Evolutionary conservation across 108 stramenopile genomes (phyloP).

Genomic region (Nitzschia sp.): DNA sequence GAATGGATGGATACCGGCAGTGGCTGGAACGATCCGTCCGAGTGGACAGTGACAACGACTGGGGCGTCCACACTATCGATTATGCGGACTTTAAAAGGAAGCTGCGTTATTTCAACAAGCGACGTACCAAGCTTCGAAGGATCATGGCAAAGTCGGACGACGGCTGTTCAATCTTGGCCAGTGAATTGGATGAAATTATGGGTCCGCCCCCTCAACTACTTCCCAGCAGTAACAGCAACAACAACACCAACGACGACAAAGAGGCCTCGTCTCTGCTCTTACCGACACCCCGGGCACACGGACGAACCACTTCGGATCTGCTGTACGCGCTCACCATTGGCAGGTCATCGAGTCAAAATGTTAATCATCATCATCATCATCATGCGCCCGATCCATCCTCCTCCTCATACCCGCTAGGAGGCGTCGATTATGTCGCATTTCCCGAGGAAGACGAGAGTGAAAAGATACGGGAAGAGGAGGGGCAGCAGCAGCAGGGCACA

Average conservation of each 20-base stretch:
- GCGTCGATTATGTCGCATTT: conserved; percentile 3
- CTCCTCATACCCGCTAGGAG: neutral
- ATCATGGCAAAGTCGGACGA: conserved; percentile 18
- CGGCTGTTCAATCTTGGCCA: conserved; percentile 22
- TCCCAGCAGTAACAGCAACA: neutral
- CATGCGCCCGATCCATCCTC: neutral
- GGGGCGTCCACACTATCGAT: conserved; percentile 40
- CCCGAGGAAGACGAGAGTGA: neutral
- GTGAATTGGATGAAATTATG: conserved; percentile 13
- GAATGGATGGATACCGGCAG: conserved; percentile 30
- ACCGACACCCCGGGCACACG: conserved; percentile 8
- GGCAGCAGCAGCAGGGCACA: neutral
- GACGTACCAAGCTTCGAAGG: conserved; percentile 21
- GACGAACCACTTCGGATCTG: conserved; percentile 6
- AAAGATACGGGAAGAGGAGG: neutral
- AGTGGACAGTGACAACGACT: conserved; percentile 30
- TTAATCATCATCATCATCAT: neutral
- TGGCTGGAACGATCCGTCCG: conserved; percentile 26
- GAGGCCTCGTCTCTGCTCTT: neutral
- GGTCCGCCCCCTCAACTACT: conserved; percentile 5
- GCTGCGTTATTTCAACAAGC: conserved; percentile 25
- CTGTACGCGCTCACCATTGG: neutral
- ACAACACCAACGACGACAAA: neutral
- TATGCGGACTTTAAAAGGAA: conserved; percentile 42
- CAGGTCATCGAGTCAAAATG: neutral